These are phyloP conservation scores for Lactarius akahatsu DNA, from an alignment of 768 basidiomycete genomes.

Conservation along the genomic window DNA sequence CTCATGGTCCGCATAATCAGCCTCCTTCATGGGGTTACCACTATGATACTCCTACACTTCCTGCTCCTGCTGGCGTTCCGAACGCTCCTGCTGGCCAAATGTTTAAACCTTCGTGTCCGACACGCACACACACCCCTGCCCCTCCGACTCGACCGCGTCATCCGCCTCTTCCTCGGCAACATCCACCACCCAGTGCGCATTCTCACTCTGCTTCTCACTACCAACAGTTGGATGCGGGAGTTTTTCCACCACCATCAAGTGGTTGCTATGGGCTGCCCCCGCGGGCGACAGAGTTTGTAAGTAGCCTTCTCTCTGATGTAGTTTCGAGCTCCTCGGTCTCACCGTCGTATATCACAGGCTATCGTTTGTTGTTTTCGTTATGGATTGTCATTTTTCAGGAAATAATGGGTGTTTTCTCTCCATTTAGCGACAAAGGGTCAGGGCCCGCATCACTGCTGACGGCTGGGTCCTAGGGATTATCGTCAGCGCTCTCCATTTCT, in stretches of 20 bases:
- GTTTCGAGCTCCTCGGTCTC: neutral
- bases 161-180: neutral
- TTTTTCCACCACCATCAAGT: neutral
- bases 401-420: neutral
- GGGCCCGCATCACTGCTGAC: conserved; percentile 34
- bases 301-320: neutral
- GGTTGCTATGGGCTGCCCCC: neutral
- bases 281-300: conserved; percentile 1
- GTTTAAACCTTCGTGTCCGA: neutral
- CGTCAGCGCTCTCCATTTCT: conserved; percentile 30
- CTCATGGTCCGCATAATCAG: neutral
- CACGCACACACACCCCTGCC: neutral
- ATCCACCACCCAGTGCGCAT: neutral
- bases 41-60: neutral
- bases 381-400: neutral
- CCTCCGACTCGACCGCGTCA: neutral
- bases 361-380: conserved; percentile 10
- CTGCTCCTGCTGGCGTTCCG: neutral
- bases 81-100: neutral
- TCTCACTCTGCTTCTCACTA: neutral
- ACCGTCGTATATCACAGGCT: neutral
- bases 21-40: neutral
- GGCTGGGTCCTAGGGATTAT: conserved; percentile 39
- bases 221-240: neutral
- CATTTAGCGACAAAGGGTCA: conserved; percentile 33